Evolutionary conservation across 768 basidiomycete genomes (phyloP).

Genomic region (Termitomyces sp.): DNA sequence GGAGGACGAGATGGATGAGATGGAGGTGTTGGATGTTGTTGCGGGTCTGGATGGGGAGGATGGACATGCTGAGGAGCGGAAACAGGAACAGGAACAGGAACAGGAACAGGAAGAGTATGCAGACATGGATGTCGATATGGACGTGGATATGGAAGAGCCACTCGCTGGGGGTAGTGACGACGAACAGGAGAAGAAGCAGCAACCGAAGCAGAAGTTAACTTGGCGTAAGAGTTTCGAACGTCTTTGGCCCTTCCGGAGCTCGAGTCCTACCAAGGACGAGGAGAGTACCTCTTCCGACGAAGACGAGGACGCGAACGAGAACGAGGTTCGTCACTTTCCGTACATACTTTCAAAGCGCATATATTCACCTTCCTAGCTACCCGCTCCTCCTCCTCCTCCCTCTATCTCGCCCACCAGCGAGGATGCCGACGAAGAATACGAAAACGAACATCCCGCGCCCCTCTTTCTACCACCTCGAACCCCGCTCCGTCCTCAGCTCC

Average conservation of each 20-base stretch:
- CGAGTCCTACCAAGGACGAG: constrained; percentile 18
- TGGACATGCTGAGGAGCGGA: constrained; percentile 14
- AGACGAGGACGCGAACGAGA: constrained; percentile 3
- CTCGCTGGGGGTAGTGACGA: constrained; percentile 12
- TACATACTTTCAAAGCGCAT: not conserved
- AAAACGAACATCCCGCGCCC: constrained; percentile 18
- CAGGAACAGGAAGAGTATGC: constrained; percentile 16
- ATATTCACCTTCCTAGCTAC: not conserved
- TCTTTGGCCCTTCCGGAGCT: constrained; percentile 38
- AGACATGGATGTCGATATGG: constrained; percentile 18
- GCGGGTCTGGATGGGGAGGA: constrained; percentile 27
- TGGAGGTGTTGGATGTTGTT: constrained; percentile 42
- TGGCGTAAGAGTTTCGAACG: constrained; percentile 43
- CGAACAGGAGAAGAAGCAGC: constrained; percentile 16
- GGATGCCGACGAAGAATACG: constrained; percentile 4
- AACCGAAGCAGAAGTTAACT: constrained; percentile 26
- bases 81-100: constrained; percentile 26
- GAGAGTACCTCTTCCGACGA: constrained; percentile 10
- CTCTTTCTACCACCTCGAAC: constrained; percentile 20
- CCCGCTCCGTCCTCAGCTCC: constrained; percentile 18
- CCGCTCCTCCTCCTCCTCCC: not conserved
- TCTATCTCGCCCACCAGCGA: not conserved
- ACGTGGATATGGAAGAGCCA: constrained; percentile 23
- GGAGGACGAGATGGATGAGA: constrained; percentile 43
- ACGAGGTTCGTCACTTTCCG: constrained; percentile 7